Percentiles rank a stretch among this genome's conserved stretches.
Conservation (phyloP, 1,139 yeast genomes). For the Magnusiomyces ingens region DNA sequence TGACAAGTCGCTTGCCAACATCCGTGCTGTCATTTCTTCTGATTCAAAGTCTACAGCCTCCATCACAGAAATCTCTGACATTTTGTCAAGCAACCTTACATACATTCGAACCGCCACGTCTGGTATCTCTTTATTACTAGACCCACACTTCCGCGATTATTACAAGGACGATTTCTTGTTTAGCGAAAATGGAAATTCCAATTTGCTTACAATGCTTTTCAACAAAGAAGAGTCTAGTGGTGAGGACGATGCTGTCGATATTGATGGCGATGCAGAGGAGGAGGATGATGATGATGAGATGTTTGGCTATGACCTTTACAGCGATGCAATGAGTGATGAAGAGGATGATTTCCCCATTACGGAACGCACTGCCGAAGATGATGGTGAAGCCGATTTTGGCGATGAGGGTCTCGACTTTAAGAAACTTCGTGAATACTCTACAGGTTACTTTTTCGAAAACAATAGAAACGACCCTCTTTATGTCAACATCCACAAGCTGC, state of each 20-base stretch:
- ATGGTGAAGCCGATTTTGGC: constrained; percentile 32
- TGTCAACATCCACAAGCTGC: constrained; percentile 51
- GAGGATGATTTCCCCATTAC: constrained; percentile 26
- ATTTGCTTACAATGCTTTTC: background rate
- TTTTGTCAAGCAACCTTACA: constrained; percentile 47
- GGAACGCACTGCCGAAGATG: constrained; percentile 35
- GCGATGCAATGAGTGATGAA: constrained; percentile 9
- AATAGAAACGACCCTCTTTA: constrained; percentile 42
- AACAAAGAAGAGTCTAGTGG: constrained; percentile 9
- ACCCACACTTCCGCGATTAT: constrained; percentile 43
- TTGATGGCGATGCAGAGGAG: constrained; percentile 12
- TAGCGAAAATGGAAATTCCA: constrained; percentile 3
- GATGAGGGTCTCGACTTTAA: constrained; percentile 28
- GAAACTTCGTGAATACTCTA: constrained; percentile 33
- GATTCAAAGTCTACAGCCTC: constrained; percentile 17
- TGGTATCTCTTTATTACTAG: constrained; percentile 71
- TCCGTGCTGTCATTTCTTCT: constrained; percentile 22
- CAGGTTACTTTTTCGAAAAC: constrained; percentile 43
- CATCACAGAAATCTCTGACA: constrained; percentile 28
- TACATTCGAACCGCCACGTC: constrained; percentile 57
- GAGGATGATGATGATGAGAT: constrained; percentile 15
- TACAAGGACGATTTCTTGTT: constrained; percentile 19
- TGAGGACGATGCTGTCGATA: constrained; percentile 13
- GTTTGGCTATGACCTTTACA: constrained; percentile 5
- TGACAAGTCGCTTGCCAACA: constrained; percentile 23